These are phyloP conservation scores for Mucor sp. DNA, from an alignment of 371 early-diverging fungal species.

Conservation along the genomic window DNA sequence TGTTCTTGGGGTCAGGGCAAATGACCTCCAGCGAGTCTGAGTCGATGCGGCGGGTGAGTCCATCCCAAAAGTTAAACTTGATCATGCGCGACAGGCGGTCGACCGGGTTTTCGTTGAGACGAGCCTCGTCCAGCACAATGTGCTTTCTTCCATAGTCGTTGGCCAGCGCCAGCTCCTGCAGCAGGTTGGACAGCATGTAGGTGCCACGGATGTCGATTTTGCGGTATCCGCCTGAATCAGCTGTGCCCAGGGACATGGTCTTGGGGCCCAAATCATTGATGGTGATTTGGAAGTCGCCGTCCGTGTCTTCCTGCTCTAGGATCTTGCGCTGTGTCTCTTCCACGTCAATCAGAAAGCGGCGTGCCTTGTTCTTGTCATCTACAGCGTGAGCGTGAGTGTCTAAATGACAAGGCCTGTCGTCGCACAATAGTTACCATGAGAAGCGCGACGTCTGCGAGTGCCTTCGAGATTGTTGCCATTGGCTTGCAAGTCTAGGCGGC, in stretches of 20 bases:
- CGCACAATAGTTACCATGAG: slow-evolving; percentile 38
- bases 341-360: slow-evolving; percentile 86
- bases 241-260: slow-evolving; percentile 83
- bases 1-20: slow-evolving; percentile 93
- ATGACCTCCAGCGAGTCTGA: slow-evolving; percentile 89
- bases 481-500: slow-evolving; percentile 4
- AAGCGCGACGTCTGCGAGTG: slow-evolving; percentile 43
- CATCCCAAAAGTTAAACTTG: slow-evolving; percentile 92
- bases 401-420: background rate
- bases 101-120: slow-evolving; percentile 93
- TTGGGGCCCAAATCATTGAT: slow-evolving; percentile 94
- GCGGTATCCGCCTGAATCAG: slow-evolving; percentile 83
- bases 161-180: slow-evolving; percentile 94
- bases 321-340: slow-evolving; percentile 79
- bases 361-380: slow-evolving; percentile 79
- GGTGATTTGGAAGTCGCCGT: slow-evolving; percentile 95
- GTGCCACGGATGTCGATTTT: slow-evolving; percentile 93
- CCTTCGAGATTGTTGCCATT: slow-evolving; percentile 11
- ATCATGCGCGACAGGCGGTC: slow-evolving; percentile 91
- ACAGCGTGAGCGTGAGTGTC: background rate
- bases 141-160: slow-evolving; percentile 83
- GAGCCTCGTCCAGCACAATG: slow-evolving; percentile 85
- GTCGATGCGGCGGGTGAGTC: slow-evolving; percentile 91
- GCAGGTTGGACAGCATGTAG: slow-evolving; percentile 90
- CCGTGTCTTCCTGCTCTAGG: slow-evolving; percentile 93